Evolutionary conservation across 345 rosid species (phyloP).

Genomic region (thale cress (Arabidopsis thaliana)): TAIR10.1 NC_003074.8:9549501-9550000

Average conservation of each 20-base stretch:
- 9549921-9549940: not conserved
- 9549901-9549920: not conserved
- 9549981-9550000: too few species aligned
- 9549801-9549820: not conserved
- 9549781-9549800: not conserved
- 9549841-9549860: conserved; percentile 13
- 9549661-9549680: conserved; percentile 35
- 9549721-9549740: conserved; percentile 15
- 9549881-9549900: not conserved
- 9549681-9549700: conserved; percentile 24
- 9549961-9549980: not conserved
- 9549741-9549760: not conserved
- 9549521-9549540: conserved; percentile 17
- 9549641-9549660: conserved; percentile 39
- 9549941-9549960: not conserved
- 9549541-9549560: conserved; percentile 29
- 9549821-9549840: not conserved
- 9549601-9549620: conserved; percentile 40
- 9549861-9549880: not conserved
- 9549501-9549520: conserved; percentile 33
- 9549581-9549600: conserved; percentile 47
- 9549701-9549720: conserved; percentile 37
- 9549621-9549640: conserved; percentile 41
- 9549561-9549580: conserved; percentile 35
- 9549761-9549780: not conserved